These are phyloP conservation scores for Tetrahymena malaccensis DNA, from an alignment of 73 alveolate genomes.

Conservation along the genomic window DNA sequence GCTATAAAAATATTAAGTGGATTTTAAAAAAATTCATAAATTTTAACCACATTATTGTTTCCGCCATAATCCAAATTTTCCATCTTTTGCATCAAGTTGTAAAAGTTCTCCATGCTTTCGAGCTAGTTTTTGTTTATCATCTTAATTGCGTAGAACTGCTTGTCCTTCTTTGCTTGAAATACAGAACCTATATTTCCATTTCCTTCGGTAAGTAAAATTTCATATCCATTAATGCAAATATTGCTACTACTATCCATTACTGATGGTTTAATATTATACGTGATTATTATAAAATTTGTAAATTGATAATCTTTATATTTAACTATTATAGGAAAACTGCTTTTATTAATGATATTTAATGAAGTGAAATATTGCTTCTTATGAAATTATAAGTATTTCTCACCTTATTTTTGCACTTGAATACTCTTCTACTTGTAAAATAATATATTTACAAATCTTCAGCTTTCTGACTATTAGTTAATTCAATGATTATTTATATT, in stretches of 20 bases:
- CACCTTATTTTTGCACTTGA: not conserved
- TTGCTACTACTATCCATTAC: not conserved
- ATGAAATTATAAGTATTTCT: too few relatives aligned
- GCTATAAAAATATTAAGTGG: not conserved
- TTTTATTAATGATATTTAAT: not conserved
- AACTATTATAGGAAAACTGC: not conserved
- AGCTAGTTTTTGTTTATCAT: not conserved
- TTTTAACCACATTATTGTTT: not conserved
- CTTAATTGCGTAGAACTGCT: not conserved
- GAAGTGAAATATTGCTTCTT: too few relatives aligned
- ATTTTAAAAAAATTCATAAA: not conserved
- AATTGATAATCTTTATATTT: not conserved
- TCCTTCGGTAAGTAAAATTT: not conserved
- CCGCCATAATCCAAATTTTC: not conserved
- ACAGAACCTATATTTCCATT: not conserved
- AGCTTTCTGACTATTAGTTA: not conserved
- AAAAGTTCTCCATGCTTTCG: not conserved
- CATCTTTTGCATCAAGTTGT: not conserved
- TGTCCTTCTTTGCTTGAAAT: not conserved
- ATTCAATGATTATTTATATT: not conserved
- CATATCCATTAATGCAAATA: not conserved
- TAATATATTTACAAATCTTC: not conserved
- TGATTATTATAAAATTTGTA: too few relatives aligned
- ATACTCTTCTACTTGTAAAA: not conserved
- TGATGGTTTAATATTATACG: not conserved